Percentiles rank a stretch among this genome's conserved stretches.
These are phyloP conservation scores for Cyberlindnera euphorbiiphila DNA, from an alignment of 805 yeast species.

Conservation along the genomic window DNA sequence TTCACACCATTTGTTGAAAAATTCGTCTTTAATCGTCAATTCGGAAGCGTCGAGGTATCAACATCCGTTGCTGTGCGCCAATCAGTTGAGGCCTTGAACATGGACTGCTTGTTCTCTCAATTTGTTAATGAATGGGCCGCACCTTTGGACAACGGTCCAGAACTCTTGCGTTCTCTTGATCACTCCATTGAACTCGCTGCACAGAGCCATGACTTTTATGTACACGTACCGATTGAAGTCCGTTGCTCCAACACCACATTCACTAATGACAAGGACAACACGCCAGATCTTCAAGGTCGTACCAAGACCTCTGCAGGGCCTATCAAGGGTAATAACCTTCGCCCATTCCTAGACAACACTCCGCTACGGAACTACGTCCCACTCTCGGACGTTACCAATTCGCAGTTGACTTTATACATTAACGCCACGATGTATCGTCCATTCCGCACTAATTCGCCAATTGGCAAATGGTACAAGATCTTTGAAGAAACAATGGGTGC, in stretches of 20 bases:
- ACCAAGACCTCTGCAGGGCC: slow-evolving; percentile 64
- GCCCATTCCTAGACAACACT: slow-evolving; percentile 80
- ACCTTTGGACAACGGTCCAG: slow-evolving; percentile 76
- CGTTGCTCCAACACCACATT: slow-evolving; percentile 83
- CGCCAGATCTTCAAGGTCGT: slow-evolving; percentile 49
- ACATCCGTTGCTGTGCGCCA: slow-evolving; percentile 67
- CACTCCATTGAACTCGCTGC: slow-evolving; percentile 61
- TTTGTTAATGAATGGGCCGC: slow-evolving; percentile 98
- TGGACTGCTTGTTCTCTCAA: slow-evolving; percentile 94
- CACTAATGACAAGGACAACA: slow-evolving; percentile 26
- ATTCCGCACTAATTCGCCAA: slow-evolving; percentile 69
- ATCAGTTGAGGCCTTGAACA: slow-evolving; percentile 83
- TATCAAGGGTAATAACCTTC: slow-evolving; percentile 74
- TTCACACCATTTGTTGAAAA: slow-evolving; percentile 82
- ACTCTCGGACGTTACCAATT: slow-evolving; percentile 45
- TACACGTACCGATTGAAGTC: slow-evolving; percentile 94
- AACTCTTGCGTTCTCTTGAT: slow-evolving; percentile 60
- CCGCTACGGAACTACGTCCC: slow-evolving; percentile 62
- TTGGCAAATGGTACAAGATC: slow-evolving; percentile 74
- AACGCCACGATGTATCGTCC: slow-evolving; percentile 97
- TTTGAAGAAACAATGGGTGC: slow-evolving; percentile 76
- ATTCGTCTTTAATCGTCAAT: slow-evolving; percentile 82
- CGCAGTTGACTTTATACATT: slow-evolving; percentile 78
- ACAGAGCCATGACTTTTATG: slow-evolving; percentile 59
- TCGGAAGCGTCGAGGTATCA: slow-evolving; percentile 67